phyloP scores from a whole-genome alignment of 768 basidiomycete species.

The Chalciporus pseudorubinellus region DNA sequence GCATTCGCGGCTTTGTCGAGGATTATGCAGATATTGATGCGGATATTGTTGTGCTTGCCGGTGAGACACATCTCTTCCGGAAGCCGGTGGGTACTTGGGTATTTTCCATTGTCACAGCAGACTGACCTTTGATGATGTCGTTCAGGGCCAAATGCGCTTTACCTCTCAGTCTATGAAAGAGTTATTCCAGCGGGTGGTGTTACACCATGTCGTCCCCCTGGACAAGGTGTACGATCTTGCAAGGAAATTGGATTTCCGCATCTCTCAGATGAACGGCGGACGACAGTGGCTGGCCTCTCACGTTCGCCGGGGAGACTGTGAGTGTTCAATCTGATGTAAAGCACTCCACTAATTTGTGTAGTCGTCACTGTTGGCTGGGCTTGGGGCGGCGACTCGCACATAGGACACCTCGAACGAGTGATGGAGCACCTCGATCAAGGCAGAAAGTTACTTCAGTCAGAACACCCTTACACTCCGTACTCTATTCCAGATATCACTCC shows the following conservation, averaged over 20 bases:
- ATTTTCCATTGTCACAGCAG: not conserved
- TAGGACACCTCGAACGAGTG: slow-evolving; percentile 34
- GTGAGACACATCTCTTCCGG: slow-evolving; percentile 36
- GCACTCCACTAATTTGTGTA: slow-evolving; percentile 6
- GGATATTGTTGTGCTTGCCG: slow-evolving; percentile 39
- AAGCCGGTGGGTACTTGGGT: slow-evolving; percentile 20
- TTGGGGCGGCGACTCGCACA: slow-evolving; percentile 30
- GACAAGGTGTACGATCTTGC: slow-evolving; percentile 26
- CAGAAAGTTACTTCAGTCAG: slow-evolving; percentile 24
- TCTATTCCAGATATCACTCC: slow-evolving; percentile 15
- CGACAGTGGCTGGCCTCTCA: slow-evolving; percentile 39
- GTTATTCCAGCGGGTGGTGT: slow-evolving; percentile 22
- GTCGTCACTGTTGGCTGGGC: slow-evolving; percentile 32
- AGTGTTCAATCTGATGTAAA: not conserved
- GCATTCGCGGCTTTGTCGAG: slow-evolving; percentile 38
- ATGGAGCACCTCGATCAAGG: slow-evolving; percentile 30
- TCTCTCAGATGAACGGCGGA: slow-evolving; percentile 25
- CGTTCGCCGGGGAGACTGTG: slow-evolving; percentile 40
- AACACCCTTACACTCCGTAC: slow-evolving; percentile 14
- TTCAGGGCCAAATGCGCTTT: slow-evolving; percentile 28
- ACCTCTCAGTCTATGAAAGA: slow-evolving; percentile 18
- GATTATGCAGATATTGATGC: slow-evolving; percentile 34
- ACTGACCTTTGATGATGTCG: not conserved
- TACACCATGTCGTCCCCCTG: slow-evolving; percentile 24
- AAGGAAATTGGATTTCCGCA: slow-evolving; percentile 20